Conservation (phyloP, 1,139 yeast species). For the Wickerhamomyces sp. region DNA sequence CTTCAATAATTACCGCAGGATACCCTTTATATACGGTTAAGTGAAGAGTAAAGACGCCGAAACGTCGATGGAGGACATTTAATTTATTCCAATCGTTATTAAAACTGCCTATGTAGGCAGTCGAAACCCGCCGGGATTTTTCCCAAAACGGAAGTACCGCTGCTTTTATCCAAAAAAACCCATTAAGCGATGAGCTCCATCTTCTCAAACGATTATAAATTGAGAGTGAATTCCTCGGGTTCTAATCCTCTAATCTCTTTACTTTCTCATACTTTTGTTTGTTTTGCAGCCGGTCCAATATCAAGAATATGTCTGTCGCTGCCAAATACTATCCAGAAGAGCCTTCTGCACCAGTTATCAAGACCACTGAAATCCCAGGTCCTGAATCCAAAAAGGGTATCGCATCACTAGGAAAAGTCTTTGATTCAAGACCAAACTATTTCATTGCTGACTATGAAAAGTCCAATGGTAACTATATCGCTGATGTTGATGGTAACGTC, state of each 20-base stretch:
- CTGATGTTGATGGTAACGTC: slow-evolving; percentile 66
- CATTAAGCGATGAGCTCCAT: not conserved
- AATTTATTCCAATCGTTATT: too few species aligned
- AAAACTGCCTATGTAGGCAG: not conserved
- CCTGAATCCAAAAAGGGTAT: slow-evolving; percentile 48
- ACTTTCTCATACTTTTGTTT: not conserved
- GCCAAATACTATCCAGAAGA: slow-evolving; percentile 55
- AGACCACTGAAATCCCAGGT: slow-evolving; percentile 52
- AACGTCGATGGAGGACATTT: too few species aligned
- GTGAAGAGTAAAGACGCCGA: too few species aligned
- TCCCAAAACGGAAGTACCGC: slow-evolving; percentile 1
- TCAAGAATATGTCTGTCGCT: slow-evolving; percentile 36
- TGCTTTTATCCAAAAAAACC: not conserved
- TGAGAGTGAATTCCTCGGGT: not conserved
- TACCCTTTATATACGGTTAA: too few species aligned
- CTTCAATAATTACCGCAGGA: too few species aligned
- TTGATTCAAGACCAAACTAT: slow-evolving; percentile 66
- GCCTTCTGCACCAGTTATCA: slow-evolving; percentile 47
- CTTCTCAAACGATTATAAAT: not conserved
- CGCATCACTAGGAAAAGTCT: slow-evolving; percentile 48
- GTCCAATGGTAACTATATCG: slow-evolving; percentile 65
- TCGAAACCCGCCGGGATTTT: not conserved
- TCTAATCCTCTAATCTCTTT: not conserved
- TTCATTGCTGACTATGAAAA: slow-evolving; percentile 63
- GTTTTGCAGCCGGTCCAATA: not conserved